Evolutionary conservation across 2,329 filamentous ascomycete species (phyloP).

Genomic region (Lecanosticta acicola): DNA sequence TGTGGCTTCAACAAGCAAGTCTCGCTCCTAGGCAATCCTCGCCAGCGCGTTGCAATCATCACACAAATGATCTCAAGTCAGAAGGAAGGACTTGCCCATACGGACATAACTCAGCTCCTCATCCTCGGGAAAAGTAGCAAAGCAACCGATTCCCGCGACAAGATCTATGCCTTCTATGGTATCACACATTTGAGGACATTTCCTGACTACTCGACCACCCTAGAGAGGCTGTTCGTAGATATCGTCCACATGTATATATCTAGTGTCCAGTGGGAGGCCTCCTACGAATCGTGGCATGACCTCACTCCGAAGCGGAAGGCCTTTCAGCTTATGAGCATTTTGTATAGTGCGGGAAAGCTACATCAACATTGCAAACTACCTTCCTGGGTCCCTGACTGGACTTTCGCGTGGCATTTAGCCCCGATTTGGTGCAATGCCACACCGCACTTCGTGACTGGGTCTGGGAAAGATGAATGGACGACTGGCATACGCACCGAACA

Average conservation of each 20-base stretch:
- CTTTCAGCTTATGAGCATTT: constrained; percentile 27
- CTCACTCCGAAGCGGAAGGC: constrained; percentile 23
- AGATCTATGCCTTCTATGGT: constrained; percentile 29
- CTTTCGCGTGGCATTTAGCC: constrained; percentile 26
- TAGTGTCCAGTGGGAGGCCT: constrained; percentile 20
- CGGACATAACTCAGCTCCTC: constrained; percentile 29
- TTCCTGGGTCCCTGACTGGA: constrained; percentile 34
- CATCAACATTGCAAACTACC: constrained; percentile 29
- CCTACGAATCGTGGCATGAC: constrained; percentile 22
- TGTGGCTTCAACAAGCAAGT: constrained; percentile 27
- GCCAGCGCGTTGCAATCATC: constrained; percentile 29
- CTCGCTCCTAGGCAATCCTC: constrained; percentile 26
- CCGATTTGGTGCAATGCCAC: constrained; percentile 26
- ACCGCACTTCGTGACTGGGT: constrained; percentile 19
- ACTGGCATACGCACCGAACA: constrained; percentile 22
- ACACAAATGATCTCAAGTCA: constrained; percentile 29
- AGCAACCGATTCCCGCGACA: constrained; percentile 28
- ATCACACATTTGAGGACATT: constrained; percentile 23
- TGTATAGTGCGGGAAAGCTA: constrained; percentile 28
- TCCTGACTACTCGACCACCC: constrained; percentile 21
- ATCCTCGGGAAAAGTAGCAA: constrained; percentile 29
- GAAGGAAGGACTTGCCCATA: constrained; percentile 21
- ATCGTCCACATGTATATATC: constrained; percentile 26
- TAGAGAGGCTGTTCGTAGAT: constrained; percentile 24
- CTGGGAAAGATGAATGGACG: constrained; percentile 22